These are phyloP conservation scores for Russula brevipes DNA, from an alignment of 768 basidiomycete species.

Conservation along the genomic window DNA sequence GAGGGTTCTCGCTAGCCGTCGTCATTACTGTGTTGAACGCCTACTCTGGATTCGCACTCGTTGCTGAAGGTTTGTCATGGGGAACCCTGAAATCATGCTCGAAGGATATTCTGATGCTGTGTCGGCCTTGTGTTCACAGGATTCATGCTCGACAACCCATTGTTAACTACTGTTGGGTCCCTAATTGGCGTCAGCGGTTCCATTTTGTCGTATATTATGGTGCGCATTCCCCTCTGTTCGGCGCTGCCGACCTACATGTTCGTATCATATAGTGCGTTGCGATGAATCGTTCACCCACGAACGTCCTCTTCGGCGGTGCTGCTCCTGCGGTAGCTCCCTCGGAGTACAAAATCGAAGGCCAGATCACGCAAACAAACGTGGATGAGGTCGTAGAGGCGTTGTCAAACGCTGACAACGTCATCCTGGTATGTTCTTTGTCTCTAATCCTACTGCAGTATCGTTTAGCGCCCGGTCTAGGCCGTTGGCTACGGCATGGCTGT, in stretches of 20 bases:
- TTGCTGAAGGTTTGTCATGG: conserved; percentile 61
- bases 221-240: conserved; percentile 32
- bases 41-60: conserved; percentile 86
- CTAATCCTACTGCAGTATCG: background rate
- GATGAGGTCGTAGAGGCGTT: conserved; percentile 81
- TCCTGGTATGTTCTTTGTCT: conserved; percentile 46
- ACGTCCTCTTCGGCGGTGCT: conserved; percentile 88
- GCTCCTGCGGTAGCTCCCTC: conserved; percentile 47
- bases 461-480: conserved; percentile 39
- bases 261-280: conserved; percentile 63
- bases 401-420: conserved; percentile 75
- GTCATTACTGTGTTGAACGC: conserved; percentile 89
- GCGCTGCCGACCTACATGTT: conserved; percentile 7
- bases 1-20: conserved; percentile 49
- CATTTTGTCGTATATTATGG: conserved; percentile 91
- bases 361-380: conserved; percentile 68
- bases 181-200: conserved; percentile 88
- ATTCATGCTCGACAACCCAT: conserved; percentile 85
- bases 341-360: conserved; percentile 74
- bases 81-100: background rate
- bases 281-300: conserved; percentile 83
- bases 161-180: conserved; percentile 78
- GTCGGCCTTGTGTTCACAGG: conserved; percentile 36
- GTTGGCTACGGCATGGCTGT: conserved; percentile 92
- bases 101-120: background rate